Evolutionary conservation across 192 early-diverging fungal species (phyloP), one percentile per base, ranked within the genome.

Genomic region (Cetraspora pellucida): DNA sequence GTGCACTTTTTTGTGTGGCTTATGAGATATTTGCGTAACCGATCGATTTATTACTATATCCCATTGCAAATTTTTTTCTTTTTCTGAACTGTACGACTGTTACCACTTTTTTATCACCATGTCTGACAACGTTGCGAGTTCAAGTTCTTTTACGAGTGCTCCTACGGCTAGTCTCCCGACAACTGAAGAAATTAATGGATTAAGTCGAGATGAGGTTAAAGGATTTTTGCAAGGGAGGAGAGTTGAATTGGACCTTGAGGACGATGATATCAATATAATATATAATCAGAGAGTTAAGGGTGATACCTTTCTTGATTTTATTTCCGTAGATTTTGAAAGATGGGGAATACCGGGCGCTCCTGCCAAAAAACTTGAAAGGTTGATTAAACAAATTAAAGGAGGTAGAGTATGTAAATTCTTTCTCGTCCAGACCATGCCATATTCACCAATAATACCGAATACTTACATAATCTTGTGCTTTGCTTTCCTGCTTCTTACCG

Each of bases 301-400:
- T 66, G 14, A 11, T 11, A 37, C 31, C 64, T 66, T 66, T 13
- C 44, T 37, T 66, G 64, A 43, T 28, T 43, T 30, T 28, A 66
- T 31, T 43, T 27, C 31, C 13, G 44, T 13, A 21, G 13, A 11
- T 44, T 43, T 66, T 66, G 64, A 66, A 31, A 66, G 64, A 43
- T 66, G 64, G 64, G 64, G 64, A 66, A 66, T 66, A 43, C 64
- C 31, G 31, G 64, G 64, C 43, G 64, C 30, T 43, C 64, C 64
- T 11, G 64, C 30, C 43, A 66, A n/a, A 66, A 21, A 30, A 43
- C 28, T 66, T 11, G 31, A 66, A 46, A 66, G 43, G 31, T 21
- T 66, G 64, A 16, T 66, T 43, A 66, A 66, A 10, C 17, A 66
- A 66, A 66, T 66, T 66, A 14, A 66, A 66, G 30, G 64, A 61